Percentiles rank a stretch among this genome's conserved stretches.
These are phyloP conservation scores for Ashbya aceris DNA, from an alignment of 1,139 yeast species.

Conservation along the genomic window DNA sequence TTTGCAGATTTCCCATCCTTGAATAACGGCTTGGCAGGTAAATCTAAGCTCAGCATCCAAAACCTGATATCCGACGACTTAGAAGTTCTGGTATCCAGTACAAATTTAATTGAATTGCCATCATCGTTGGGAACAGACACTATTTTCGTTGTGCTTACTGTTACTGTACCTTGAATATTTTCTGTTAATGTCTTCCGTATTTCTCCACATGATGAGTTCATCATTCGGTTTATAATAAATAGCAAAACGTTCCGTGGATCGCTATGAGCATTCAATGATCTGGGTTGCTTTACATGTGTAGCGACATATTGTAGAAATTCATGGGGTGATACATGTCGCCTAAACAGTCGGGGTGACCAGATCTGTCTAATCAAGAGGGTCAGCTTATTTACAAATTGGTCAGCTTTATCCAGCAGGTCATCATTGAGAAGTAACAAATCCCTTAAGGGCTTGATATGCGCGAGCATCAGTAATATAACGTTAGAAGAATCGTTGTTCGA, in stretches of 20 bases:
- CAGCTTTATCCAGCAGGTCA: slow-evolving; percentile 11
- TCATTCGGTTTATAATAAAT: slow-evolving; percentile 39
- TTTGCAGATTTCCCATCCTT: slow-evolving; percentile 34
- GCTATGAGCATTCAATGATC: slow-evolving; percentile 31
- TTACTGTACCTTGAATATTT: slow-evolving; percentile 47
- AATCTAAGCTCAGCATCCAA: slow-evolving; percentile 48
- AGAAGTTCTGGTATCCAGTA: slow-evolving; percentile 16
- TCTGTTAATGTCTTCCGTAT: slow-evolving; percentile 28
- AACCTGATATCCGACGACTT: slow-evolving; percentile 34
- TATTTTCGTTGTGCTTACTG: slow-evolving; percentile 30
- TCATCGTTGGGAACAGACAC: slow-evolving; percentile 19
- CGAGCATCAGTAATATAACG: slow-evolving; percentile 46
- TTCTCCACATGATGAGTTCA: slow-evolving; percentile 23
- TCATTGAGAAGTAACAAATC: slow-evolving; percentile 39
- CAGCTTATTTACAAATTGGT: slow-evolving; percentile 32
- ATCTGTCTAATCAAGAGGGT: slow-evolving; percentile 45
- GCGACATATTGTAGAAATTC: slow-evolving; percentile 48
- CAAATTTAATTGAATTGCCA: slow-evolving; percentile 25
- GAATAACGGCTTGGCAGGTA: slow-evolving; percentile 52
- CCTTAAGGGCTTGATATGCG: slow-evolving; percentile 46
- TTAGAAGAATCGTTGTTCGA: slow-evolving; percentile 45
- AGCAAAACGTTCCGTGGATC: slow-evolving; percentile 50
- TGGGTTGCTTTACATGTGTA: slow-evolving; percentile 35
- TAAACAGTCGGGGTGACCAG: slow-evolving; percentile 56
- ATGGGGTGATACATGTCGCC: slow-evolving; percentile 57